These are phyloP conservation scores for Serendipita sp. DNA, from an alignment of 768 basidiomycete genomes.

Conservation along the genomic window DNA sequence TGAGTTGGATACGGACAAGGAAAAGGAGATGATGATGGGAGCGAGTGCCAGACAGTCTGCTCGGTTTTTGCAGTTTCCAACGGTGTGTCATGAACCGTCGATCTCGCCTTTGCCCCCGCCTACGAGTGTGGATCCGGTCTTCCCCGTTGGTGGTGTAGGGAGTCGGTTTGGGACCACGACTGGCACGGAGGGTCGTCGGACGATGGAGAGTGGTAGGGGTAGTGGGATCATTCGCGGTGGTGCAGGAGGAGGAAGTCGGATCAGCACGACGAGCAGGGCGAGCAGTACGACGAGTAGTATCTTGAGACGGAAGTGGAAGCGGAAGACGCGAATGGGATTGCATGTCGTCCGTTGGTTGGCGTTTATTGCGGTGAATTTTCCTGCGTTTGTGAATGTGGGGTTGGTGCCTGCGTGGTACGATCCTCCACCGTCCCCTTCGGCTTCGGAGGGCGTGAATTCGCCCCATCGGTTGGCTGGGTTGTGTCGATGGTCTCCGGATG, in stretches of 20 bases:
- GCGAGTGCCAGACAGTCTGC: neutral
- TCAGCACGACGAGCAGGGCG: neutral
- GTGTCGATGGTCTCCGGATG: neutral
- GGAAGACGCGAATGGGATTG: neutral
- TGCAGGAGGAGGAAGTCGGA: neutral
- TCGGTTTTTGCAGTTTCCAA: neutral
- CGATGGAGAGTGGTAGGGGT: neutral
- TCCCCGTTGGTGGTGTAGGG: neutral
- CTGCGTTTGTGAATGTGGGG: neutral
- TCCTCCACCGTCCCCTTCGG: neutral
- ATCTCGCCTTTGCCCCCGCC: neutral
- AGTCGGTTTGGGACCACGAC: neutral
- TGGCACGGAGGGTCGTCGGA: neutral
- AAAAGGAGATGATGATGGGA: too few species aligned
- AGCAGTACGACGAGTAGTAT: neutral
- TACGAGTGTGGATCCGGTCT: neutral
- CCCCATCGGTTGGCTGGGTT: neutral
- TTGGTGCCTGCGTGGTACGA: neutral
- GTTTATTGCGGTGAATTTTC: neutral
- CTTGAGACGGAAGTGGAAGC: neutral
- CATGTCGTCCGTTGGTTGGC: constrained; percentile 3
- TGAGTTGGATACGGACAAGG: too few species aligned
- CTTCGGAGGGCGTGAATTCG: constrained; percentile 1
- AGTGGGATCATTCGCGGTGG: neutral
- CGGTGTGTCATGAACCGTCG: neutral